These are phyloP conservation scores for Bromus sterilis DNA, from an alignment of 176 grass and related monocot genomes.

Conservation along the genomic window DNA sequence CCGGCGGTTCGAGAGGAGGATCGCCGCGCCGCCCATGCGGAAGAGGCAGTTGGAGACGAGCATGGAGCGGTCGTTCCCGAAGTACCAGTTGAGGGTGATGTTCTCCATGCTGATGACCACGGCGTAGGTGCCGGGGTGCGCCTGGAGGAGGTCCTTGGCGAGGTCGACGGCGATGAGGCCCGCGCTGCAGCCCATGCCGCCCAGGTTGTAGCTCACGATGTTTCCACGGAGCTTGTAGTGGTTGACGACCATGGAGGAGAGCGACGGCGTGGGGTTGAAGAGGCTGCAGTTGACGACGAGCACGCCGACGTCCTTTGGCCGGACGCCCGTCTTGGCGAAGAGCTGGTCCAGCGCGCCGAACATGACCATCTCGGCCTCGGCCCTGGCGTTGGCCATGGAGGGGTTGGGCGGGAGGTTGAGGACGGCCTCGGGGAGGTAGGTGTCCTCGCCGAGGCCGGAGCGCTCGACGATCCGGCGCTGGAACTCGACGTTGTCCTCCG, in stretches of 20 bases:
- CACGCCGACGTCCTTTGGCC: slow-evolving; percentile 38
- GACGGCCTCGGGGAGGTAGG: slow-evolving; percentile 43
- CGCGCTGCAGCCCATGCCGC: slow-evolving; percentile 57
- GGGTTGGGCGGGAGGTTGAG: slow-evolving; percentile 47
- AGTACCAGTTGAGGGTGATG: slow-evolving; percentile 62
- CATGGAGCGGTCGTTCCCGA: slow-evolving; percentile 51
- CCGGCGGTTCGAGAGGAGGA: slow-evolving; percentile 38
- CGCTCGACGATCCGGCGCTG: slow-evolving; percentile 54
- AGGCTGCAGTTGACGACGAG: slow-evolving; percentile 55
- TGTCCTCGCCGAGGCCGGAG: slow-evolving; percentile 51
- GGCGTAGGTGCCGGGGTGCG: slow-evolving; percentile 27
- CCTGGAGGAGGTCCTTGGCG: slow-evolving; percentile 45
- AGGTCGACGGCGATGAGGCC: slow-evolving; percentile 50
- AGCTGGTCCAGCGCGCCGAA: slow-evolving; percentile 52
- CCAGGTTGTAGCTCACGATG: slow-evolving; percentile 41
- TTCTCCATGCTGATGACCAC: slow-evolving; percentile 58
- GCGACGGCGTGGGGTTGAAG: slow-evolving; percentile 48
- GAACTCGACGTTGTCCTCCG: slow-evolving; percentile 51
- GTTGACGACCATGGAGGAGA: slow-evolving; percentile 48
- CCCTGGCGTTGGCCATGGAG: slow-evolving; percentile 29
- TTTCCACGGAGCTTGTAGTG: slow-evolving; percentile 44
- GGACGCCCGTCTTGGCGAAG: slow-evolving; percentile 32
- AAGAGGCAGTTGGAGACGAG: slow-evolving; percentile 57
- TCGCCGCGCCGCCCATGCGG: slow-evolving; percentile 41
- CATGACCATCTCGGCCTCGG: slow-evolving; percentile 49